Evolutionary conservation across 331 rosid species (phyloP).

Genomic region (Prunus yedoensis): DNA sequence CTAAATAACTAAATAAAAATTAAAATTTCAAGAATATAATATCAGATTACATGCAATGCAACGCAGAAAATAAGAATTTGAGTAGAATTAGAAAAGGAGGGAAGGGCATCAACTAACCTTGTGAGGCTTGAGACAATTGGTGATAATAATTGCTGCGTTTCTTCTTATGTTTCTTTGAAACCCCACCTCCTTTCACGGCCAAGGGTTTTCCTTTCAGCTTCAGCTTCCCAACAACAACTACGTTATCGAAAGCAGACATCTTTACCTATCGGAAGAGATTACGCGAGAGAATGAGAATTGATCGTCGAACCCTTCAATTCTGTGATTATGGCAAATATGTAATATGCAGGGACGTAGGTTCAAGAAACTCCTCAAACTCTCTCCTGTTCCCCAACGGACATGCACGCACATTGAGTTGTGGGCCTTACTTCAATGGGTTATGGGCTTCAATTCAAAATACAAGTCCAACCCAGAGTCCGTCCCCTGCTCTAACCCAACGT

Average conservation of each 20-base stretch:
- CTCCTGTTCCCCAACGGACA: background rate
- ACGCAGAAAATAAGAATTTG: background rate
- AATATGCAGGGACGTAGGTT: background rate
- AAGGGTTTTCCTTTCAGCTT: slow-evolving; percentile 56
- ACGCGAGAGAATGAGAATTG: background rate
- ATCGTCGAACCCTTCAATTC: background rate
- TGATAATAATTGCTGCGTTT: background rate
- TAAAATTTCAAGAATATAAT: no score
- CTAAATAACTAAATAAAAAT: no score
- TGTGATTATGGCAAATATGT: background rate
- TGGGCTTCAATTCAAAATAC: background rate
- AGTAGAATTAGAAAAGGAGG: background rate
- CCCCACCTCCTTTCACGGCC: slow-evolving; percentile 38
- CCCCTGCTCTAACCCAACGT: no score
- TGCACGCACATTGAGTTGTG: background rate
- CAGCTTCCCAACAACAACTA: slow-evolving; percentile 41
- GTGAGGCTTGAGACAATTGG: slow-evolving; percentile 15
- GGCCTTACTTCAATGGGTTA: background rate
- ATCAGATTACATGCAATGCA: background rate
- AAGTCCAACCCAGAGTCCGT: no score
- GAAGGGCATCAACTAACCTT: slow-evolving; percentile 18
- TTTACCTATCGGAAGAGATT: background rate
- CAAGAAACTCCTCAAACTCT: slow-evolving; percentile 9
- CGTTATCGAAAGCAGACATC: slow-evolving; percentile 28
- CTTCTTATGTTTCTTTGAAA: slow-evolving; percentile 35